These are phyloP conservation scores for Triticum dicoccoides DNA, from an alignment of 176 grass and related monocot species.

Conservation along the genomic window DNA sequence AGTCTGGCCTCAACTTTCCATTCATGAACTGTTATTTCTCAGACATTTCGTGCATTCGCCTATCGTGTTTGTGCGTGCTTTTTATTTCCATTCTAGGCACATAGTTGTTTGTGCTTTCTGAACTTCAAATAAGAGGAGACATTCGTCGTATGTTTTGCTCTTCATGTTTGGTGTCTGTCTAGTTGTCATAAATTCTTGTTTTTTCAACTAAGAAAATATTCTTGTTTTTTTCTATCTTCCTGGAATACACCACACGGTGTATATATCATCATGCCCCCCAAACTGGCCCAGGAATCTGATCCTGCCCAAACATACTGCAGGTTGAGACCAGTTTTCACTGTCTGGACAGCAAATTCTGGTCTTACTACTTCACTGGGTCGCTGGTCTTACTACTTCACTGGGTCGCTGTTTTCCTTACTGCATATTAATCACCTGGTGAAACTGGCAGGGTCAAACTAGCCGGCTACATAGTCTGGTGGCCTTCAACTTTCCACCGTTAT, in stretches of 20 bases:
- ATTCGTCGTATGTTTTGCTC: background rate
- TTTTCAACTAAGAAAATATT: no score
- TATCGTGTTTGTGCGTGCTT: background rate
- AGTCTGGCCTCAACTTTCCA: background rate
- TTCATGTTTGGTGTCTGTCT: background rate
- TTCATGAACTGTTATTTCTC: background rate
- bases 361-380: background rate
- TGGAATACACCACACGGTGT: background rate
- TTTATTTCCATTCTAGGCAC: background rate
- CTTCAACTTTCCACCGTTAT: background rate
- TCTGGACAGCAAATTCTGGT: background rate
- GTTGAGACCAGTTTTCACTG: background rate
- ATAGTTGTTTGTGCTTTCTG: background rate
- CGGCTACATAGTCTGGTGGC: background rate
- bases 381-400: background rate
- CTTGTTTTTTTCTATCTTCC: background rate
- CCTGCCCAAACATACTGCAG: background rate
- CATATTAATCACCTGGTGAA: background rate
- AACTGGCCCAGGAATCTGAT: conserved; percentile 9
- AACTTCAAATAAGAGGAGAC: background rate
- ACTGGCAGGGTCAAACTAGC: background rate
- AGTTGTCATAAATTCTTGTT: background rate
- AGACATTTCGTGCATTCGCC: background rate
- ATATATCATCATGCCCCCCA: background rate
- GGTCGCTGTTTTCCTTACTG: background rate